These are phyloP conservation scores for Chiua sp. DNA, from an alignment of 1,284 basidiomycete genomes.

Conservation along the genomic window DNA sequence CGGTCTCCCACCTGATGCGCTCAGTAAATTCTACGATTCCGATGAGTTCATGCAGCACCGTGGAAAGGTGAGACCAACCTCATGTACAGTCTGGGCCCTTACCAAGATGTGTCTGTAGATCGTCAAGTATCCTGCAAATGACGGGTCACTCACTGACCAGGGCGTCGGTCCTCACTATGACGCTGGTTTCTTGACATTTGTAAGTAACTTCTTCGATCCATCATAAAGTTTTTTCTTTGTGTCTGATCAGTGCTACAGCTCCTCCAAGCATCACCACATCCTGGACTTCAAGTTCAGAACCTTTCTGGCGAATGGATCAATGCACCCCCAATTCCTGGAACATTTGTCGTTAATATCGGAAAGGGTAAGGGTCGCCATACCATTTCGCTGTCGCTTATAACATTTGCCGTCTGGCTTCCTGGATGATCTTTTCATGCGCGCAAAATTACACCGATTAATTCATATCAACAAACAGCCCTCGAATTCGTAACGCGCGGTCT, in stretches of 20 bases:
- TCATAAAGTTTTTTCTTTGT: accelerated
- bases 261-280: conserved; percentile 48
- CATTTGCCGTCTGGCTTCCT: no score
- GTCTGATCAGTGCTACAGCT: conserved; percentile 32
- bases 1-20: conserved; percentile 34
- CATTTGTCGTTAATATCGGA: conserved; percentile 60
- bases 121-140: conserved; percentile 43
- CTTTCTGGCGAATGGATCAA: conserved; percentile 54
- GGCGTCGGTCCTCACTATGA: conserved; percentile 51
- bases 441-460: neutral
- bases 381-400: no score
- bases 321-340: conserved; percentile 52
- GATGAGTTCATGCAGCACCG: conserved; percentile 40
- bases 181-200: conserved; percentile 47
- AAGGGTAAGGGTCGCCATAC: conserved; percentile 35
- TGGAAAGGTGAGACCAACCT: conserved; percentile 28
- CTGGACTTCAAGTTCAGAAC: conserved; percentile 49
- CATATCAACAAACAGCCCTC: conserved; percentile 34
- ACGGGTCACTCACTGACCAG: conserved; percentile 38
- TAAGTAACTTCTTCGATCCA: conserved; percentile 14
- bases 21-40: conserved; percentile 36
- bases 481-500: conserved; percentile 45
- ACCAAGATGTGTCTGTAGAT: conserved; percentile 27
- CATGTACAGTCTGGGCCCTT: neutral
- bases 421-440: neutral